Evolutionary conservation across 2,329 filamentous ascomycete species (phyloP), one percentile per base, ranked within the genome.

Genomic region (Pyricularia grisea): DNA sequence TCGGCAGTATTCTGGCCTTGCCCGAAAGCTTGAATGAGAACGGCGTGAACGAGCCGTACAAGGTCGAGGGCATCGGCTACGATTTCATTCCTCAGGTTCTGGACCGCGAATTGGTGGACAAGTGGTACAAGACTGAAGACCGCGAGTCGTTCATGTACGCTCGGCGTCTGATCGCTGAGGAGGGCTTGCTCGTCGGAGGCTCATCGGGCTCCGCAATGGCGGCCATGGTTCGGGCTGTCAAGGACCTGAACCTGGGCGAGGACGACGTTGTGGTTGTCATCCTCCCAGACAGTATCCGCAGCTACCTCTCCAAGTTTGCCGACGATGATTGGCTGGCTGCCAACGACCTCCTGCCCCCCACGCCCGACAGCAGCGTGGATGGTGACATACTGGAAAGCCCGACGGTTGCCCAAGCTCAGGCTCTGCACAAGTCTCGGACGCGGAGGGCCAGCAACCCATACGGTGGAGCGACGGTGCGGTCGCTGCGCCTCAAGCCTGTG

Each of bases 281-380:
- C 68, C 84, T 97, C 23, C 96, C 95, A 0, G 95, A 99, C 79
- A 97, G 93, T 81, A 98, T 99, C 77, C 88, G 95, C 76, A 97
- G 93, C 80, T 99, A 99, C 79, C 88, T 99, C 30, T 94, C 91
- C 82, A 99, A 99, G 87, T 99, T 99, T 78, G 93, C 93, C 73
- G 95, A 99, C 78, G 96, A 99, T 77, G 95, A 98, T 83, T 99
- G 95, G 96, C 89, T 99, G 69, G 94, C 93, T 14, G 95, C 95
- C 72, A 99, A 99, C 81, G 91, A 94, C 77, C 92, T 99, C 28
- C 86, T 98, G 30, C 88, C 92, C n/a, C 75, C 76, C 33, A 33
- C 67, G 5, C 67, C 67, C 7, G 58, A 63, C 4, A 63, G 30
- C 23, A 25, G 31, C 28, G 23, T 58, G 28, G 20, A 20, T 7